These are phyloP conservation scores for Rugonectria rugulosa DNA, from an alignment of 2,329 filamentous ascomycete species.

Conservation along the genomic window DNA sequence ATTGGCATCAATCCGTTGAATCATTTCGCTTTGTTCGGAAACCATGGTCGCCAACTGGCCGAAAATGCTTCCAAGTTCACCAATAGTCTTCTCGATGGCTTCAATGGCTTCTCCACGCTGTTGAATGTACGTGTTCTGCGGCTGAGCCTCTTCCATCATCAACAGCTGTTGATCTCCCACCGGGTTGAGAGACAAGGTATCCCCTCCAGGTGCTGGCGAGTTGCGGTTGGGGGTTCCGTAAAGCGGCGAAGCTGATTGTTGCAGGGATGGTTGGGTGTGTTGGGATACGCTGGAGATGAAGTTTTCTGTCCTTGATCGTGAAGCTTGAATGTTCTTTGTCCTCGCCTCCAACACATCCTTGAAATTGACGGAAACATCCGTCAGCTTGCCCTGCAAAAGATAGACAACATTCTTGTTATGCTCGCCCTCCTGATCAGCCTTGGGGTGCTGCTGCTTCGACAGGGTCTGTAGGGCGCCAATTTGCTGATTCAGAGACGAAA, in stretches of 20 bases:
- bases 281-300: conserved; percentile 92
- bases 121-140: conserved; percentile 87
- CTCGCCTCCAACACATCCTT: conserved; percentile 96
- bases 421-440: conserved; percentile 82
- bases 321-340: conserved; percentile 98
- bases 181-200: conserved; percentile 85
- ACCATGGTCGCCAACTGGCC: conserved; percentile 97
- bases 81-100: conserved; percentile 94
- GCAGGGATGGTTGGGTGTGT: conserved; percentile 72
- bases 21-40: conserved; percentile 96
- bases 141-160: conserved; percentile 89
- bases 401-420: conserved; percentile 98
- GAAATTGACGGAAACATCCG: conserved; percentile 93
- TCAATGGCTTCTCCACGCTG: conserved; percentile 96
- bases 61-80: conserved; percentile 88
- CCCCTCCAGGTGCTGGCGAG: conserved; percentile 71
- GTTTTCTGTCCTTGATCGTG: conserved; percentile 89
- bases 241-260: conserved; percentile 82
- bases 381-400: conserved; percentile 87
- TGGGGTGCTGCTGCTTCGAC: conserved; percentile 78
- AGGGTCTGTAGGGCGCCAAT: conserved; percentile 84
- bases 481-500: conserved; percentile 83
- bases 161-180: conserved; percentile 85
- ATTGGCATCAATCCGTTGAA: conserved; percentile 95
- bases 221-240: conserved; percentile 80